Percentiles rank a stretch among this genome's conserved stretches.
These are phyloP conservation scores for Herpetospermum pedunculosum DNA, from an alignment of 306 rosid genomes.

Conservation along the genomic window DNA sequence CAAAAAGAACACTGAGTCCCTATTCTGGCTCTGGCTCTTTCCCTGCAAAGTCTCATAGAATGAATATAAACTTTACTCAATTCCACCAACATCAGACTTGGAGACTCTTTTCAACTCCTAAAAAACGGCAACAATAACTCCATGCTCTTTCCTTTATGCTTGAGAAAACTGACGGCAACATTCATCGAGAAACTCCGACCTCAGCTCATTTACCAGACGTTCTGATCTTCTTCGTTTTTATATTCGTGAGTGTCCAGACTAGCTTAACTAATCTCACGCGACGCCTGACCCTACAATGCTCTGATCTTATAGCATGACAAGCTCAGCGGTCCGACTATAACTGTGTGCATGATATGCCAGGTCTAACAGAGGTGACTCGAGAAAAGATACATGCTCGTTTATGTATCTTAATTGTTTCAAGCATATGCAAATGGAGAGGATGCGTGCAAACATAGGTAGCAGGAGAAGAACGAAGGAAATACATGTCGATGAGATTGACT, in stretches of 20 bases:
- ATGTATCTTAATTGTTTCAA: neutral
- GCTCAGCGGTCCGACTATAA: neutral
- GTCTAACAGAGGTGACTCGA: neutral
- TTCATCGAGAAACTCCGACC: neutral
- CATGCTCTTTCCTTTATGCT: neutral
- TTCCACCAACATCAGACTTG: neutral
- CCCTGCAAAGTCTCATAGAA: neutral
- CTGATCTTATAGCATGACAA: neutral
- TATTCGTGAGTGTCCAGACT: too few species aligned
- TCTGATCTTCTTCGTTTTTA: too few species aligned
- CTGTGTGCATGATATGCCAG: neutral
- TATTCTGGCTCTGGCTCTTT: neutral
- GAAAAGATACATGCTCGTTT: neutral
- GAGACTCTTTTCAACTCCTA: neutral
- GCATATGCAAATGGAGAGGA: neutral
- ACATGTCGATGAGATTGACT: neutral
- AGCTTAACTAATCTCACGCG: too few species aligned
- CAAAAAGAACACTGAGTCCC: neutral
- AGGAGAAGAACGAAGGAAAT: neutral
- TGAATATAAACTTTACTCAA: neutral
- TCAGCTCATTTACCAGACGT: neutral
- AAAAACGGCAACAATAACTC: neutral
- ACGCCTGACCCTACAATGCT: too few species aligned
- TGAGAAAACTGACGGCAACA: neutral
- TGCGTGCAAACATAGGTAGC: neutral